A percentile compares a stretch with the other conserved stretches of the same genome.
These are phyloP conservation scores for Quercus alba DNA, from an alignment of 306 rosid genomes.

Conservation along the genomic window DNA sequence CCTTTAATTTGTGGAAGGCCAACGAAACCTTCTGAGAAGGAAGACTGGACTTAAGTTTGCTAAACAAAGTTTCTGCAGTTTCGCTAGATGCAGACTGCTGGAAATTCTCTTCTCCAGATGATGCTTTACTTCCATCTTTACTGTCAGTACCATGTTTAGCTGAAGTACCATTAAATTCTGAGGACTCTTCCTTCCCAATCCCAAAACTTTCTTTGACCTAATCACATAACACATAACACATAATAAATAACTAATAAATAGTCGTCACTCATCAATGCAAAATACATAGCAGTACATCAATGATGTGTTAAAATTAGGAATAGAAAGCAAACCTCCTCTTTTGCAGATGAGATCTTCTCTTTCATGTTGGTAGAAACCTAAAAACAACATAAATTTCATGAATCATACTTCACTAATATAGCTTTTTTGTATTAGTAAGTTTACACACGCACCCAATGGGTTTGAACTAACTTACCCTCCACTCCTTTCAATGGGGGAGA, in stretches of 20 bases:
- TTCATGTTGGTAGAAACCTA: constrained; percentile 81
- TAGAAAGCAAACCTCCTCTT: constrained; percentile 67
- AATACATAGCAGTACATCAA: constrained; percentile 4
- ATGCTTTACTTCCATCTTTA: constrained; percentile 38
- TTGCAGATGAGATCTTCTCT: constrained; percentile 81
- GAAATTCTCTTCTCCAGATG: constrained; percentile 41
- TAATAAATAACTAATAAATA: constrained; percentile 14
- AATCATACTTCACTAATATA: background rate
- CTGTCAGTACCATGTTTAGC: constrained; percentile 41
- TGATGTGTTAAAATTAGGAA: constrained; percentile 1
- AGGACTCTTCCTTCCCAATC: constrained; percentile 59
- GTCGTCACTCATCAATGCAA: background rate
- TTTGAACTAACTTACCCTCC: too few relatives aligned
- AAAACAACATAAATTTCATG: constrained; percentile 9
- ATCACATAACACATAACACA: constrained; percentile 18
- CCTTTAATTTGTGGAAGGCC: constrained; percentile 66
- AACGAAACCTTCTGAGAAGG: constrained; percentile 59
- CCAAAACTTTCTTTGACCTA: constrained; percentile 82
- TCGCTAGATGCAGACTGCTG: constrained; percentile 41
- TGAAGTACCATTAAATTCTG: constrained; percentile 51
- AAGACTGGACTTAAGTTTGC: constrained; percentile 65
- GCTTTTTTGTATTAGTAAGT: too few relatives aligned
- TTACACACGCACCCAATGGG: too few relatives aligned
- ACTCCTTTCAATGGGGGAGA: too few relatives aligned
- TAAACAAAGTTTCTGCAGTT: constrained; percentile 60